phyloP scores from a whole-genome alignment of 257 asterid genomes.

The Avicennia marina region DNA sequence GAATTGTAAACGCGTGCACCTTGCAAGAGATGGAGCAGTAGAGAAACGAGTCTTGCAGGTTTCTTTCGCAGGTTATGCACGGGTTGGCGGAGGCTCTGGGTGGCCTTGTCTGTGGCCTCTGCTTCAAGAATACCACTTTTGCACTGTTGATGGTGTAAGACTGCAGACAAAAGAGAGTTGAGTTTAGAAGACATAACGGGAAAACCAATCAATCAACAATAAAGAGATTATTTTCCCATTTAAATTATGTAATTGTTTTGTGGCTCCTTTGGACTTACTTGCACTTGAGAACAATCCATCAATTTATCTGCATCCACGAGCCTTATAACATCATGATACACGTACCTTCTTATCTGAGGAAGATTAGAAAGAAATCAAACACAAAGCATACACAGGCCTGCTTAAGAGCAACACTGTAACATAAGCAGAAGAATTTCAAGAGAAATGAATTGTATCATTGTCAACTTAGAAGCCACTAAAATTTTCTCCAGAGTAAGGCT shows the following conservation, averaged over 20 bases:
- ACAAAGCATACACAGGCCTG: too few species aligned
- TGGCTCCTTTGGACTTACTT: slow-evolving; percentile 43
- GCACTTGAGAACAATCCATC: slow-evolving; percentile 64
- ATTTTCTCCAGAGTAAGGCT: too few species aligned
- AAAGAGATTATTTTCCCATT: not conserved
- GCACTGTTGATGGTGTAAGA: slow-evolving; percentile 48
- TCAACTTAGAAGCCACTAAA: too few species aligned
- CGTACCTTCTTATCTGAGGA: slow-evolving; percentile 46
- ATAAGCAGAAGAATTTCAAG: too few species aligned
- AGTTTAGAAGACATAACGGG: too few species aligned
- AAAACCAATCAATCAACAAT: not conserved
- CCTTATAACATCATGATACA: slow-evolving; percentile 66
- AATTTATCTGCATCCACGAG: slow-evolving; percentile 40
- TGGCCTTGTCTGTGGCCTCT: slow-evolving; percentile 42
- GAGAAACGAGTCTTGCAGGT: slow-evolving; percentile 37
- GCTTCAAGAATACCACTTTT: slow-evolving; percentile 55
- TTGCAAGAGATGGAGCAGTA: slow-evolving; percentile 79
- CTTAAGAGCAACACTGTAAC: too few species aligned
- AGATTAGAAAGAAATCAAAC: too few species aligned
- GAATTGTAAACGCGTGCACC: too few species aligned
- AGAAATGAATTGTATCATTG: too few species aligned
- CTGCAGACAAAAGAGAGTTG: slow-evolving; percentile 16
- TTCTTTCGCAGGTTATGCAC: slow-evolving; percentile 50
- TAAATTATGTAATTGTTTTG: not conserved
- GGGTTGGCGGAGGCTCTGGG: slow-evolving; percentile 32